Percentiles rank a stretch among this genome's conserved stretches.
Evolutionary conservation across 768 basidiomycete species (phyloP).

Genomic region (Lentinula guzmanii): DNA sequence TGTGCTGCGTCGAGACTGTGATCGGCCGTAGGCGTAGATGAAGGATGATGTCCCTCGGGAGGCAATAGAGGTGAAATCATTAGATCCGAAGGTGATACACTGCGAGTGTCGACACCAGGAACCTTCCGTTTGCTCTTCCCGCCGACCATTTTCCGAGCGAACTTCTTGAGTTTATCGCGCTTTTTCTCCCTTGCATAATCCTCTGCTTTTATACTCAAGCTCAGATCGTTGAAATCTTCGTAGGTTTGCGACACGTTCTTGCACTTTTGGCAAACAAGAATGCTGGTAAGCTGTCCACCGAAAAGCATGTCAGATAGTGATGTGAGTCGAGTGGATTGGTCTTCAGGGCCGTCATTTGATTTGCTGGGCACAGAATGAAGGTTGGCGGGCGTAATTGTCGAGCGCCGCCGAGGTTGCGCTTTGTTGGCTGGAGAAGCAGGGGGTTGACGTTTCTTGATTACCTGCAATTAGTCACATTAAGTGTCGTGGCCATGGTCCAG

Average conservation of each 20-base stretch:
- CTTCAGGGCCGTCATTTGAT: constrained; percentile 23
- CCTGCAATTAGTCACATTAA: constrained; percentile 30
- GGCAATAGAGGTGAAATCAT: not conserved
- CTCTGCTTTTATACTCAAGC: constrained; percentile 80
- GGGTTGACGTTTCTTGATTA: constrained; percentile 71
- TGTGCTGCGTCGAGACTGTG: not conserved
- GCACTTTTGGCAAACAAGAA: constrained; percentile 92
- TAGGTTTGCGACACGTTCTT: constrained; percentile 89
- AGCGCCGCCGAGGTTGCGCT: constrained; percentile 27
- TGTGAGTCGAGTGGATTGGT: constrained; percentile 38
- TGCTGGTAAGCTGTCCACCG: constrained; percentile 81
- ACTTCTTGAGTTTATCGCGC: constrained; percentile 68
- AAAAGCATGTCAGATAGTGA: constrained; percentile 90
- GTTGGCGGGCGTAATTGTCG: constrained; percentile 10
- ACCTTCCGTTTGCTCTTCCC: not conserved
- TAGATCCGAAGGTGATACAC: not conserved
- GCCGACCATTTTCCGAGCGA: constrained; percentile 57
- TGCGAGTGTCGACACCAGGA: not conserved
- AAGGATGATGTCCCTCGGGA: not conserved
- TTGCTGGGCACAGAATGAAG: constrained; percentile 5
- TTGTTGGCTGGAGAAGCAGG: constrained; percentile 30
- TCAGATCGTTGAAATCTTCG: constrained; percentile 94
- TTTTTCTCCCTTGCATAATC: constrained; percentile 70
- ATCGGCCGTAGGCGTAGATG: constrained; percentile 2
- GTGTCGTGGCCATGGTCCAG: not conserved